Conservation (phyloP, 2,329 filamentous ascomycete genomes). For the Scedosporium apiospermum region DNA sequence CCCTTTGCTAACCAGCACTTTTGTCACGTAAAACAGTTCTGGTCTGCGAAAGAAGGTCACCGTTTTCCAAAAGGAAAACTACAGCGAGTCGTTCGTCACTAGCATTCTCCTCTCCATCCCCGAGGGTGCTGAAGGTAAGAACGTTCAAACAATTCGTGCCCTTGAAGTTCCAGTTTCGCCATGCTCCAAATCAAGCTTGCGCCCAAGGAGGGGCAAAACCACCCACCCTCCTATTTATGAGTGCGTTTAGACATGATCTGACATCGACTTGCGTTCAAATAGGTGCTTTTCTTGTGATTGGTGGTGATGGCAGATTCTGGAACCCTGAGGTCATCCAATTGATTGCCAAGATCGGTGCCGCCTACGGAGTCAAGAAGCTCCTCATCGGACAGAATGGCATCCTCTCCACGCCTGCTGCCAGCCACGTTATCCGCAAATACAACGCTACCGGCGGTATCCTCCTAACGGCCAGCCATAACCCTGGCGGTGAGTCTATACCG, state of each 20-base stretch:
- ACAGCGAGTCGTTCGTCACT: conserved; percentile 91
- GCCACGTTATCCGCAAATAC: conserved; percentile 88
- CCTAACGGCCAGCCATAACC: conserved; percentile 95
- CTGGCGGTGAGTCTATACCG: conserved; percentile 60
- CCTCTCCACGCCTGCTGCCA: conserved; percentile 90
- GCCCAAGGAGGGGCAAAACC: not conserved
- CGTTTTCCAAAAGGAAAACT: conserved; percentile 90
- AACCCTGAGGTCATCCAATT: conserved; percentile 94
- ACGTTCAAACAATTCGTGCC: not conserved
- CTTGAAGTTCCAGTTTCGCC: conserved; percentile 4
- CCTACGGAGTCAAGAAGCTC: conserved; percentile 98
- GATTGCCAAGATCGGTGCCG: conserved; percentile 94
- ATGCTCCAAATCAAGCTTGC: not conserved
- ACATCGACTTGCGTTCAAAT: conserved; percentile 4
- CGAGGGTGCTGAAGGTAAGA: conserved; percentile 70
- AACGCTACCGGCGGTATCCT: conserved; percentile 95
- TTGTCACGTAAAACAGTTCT: conserved; percentile 49
- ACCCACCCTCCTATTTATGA: not conserved
- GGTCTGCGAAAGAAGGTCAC: conserved; percentile 98
- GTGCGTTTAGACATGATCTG: conserved; percentile 3
- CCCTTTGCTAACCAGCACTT: not conserved
- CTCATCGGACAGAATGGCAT: conserved; percentile 94
- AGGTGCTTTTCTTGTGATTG: conserved; percentile 84
- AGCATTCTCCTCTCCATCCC: conserved; percentile 95
- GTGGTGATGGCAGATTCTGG: conserved; percentile 93